Evolutionary conservation across 108 stramenopile species (phyloP).

Genomic region (Conticribra guillardii): DNA sequence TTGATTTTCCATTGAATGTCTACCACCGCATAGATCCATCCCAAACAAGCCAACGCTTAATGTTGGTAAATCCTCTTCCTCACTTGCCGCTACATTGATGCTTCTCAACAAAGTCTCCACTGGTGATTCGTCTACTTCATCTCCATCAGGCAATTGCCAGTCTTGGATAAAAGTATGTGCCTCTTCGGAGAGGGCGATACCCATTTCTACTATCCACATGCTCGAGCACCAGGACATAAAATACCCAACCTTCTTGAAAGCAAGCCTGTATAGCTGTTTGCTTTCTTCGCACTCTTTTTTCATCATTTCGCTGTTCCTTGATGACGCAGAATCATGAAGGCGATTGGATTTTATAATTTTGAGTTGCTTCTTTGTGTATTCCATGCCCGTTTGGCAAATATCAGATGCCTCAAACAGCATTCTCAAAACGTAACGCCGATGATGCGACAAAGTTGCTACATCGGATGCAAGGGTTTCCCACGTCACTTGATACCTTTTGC

Average conservation of each 20-base stretch:
- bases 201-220: conserved; percentile 16
- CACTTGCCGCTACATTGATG: no score
- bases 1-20: no score
- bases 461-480: conserved; percentile 15
- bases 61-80: no score
- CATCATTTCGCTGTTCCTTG: not conserved
- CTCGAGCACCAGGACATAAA: conserved; percentile 19
- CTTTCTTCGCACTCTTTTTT: not conserved
- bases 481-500: not conserved
- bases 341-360: not conserved
- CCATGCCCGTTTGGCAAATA: conserved; percentile 1
- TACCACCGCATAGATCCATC: no score
- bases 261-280: conserved; percentile 16
- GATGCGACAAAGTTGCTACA: conserved; percentile 5
- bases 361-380: not conserved
- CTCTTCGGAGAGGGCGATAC: not conserved
- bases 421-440: conserved; percentile 22
- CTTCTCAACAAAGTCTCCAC: conserved; percentile 6
- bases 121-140: not conserved
- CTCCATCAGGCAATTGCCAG: conserved; percentile 15
- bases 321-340: no score
- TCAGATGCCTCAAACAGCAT: conserved; percentile 19
- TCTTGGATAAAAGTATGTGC: not conserved
- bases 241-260: conserved; percentile 13
- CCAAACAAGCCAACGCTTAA: no score